Conservation (phyloP, 2,329 filamentous ascomycete genomes). For the Periconia sp. region DNA sequence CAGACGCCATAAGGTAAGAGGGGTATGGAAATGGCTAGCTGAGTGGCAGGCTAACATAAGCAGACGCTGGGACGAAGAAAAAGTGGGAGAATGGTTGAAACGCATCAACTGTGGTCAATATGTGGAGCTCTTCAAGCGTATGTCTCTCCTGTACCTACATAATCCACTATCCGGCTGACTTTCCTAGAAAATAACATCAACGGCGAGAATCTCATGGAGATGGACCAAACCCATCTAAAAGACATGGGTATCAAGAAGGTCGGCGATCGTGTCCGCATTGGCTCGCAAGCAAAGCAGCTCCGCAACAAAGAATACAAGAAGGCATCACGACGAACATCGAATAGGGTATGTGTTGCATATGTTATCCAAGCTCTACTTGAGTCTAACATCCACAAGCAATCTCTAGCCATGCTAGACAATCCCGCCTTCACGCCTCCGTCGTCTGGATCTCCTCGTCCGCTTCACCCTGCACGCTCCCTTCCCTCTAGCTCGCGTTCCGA, state of each 20-base stretch:
- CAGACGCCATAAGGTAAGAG: constrained; percentile 58
- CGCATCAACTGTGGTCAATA: constrained; percentile 94
- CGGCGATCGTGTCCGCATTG: constrained; percentile 87
- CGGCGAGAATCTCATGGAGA: constrained; percentile 92
- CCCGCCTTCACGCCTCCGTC: constrained; percentile 63
- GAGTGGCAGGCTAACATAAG: constrained; percentile 15
- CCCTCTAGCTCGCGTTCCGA: constrained; percentile 48
- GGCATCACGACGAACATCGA: constrained; percentile 64
- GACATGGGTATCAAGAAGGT: constrained; percentile 99
- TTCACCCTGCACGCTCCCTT: constrained; percentile 53
- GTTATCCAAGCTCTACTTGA: constrained; percentile 17
- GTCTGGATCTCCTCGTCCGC: constrained; percentile 64
- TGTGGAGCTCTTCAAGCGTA: constrained; percentile 79
- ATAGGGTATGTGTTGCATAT: constrained; percentile 63
- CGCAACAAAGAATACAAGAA: constrained; percentile 52
- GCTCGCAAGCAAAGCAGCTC: constrained; percentile 53
- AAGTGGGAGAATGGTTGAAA: constrained; percentile 86
- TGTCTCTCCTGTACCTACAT: constrained; percentile 1
- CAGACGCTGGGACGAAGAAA: constrained; percentile 82
- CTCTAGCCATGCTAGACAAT: constrained; percentile 76
- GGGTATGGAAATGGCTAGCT: constrained; percentile 3
- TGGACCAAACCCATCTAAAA: constrained; percentile 93
- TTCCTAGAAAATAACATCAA: constrained; percentile 84
- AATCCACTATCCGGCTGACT: constrained; percentile 16
- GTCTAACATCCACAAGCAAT: constrained; percentile 62